Percentiles rank a stretch among this genome's conserved stretches.
These are phyloP conservation scores for Somion occarium DNA, from an alignment of 1,284 basidiomycete genomes.

Conservation along the genomic window DNA sequence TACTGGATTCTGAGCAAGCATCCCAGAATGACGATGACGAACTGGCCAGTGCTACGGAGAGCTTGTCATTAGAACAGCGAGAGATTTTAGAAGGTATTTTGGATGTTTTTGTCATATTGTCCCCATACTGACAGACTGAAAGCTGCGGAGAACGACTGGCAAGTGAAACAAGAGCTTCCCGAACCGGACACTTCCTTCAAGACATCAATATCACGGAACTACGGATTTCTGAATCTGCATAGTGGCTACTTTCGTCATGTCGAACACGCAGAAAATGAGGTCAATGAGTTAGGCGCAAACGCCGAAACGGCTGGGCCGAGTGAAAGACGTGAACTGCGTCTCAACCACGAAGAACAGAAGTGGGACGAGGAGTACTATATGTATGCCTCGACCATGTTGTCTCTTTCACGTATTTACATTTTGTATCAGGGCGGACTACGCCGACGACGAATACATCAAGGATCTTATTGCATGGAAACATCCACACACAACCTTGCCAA, in stretches of 20 bases:
- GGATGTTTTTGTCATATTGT: constrained; percentile 4
- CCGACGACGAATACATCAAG: constrained; percentile 67
- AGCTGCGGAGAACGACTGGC: constrained; percentile 79
- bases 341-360: constrained; percentile 62
- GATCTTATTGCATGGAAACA: constrained; percentile 62
- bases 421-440: constrained; percentile 64
- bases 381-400: constrained; percentile 33
- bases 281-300: constrained; percentile 70
- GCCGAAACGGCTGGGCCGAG: constrained; percentile 44
- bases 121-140: not conserved
- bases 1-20: constrained; percentile 42
- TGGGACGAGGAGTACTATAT: constrained; percentile 82
- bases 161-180: constrained; percentile 57
- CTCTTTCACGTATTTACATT: constrained; percentile 3
- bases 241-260: constrained; percentile 70
- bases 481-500: constrained; percentile 35
- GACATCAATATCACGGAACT: constrained; percentile 41
- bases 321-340: constrained; percentile 45
- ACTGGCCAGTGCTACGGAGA: constrained; percentile 33
- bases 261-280: constrained; percentile 68
- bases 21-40: constrained; percentile 33
- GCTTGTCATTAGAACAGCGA: constrained; percentile 48
- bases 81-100: constrained; percentile 56
- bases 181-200: constrained; percentile 34
- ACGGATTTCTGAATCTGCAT: constrained; percentile 72